Evolutionary conservation across 495 filamentous ascomycete species (phyloP), one percentile per base, ranked within the genome.

Genomic region (Podospora tetraspora): DNA sequence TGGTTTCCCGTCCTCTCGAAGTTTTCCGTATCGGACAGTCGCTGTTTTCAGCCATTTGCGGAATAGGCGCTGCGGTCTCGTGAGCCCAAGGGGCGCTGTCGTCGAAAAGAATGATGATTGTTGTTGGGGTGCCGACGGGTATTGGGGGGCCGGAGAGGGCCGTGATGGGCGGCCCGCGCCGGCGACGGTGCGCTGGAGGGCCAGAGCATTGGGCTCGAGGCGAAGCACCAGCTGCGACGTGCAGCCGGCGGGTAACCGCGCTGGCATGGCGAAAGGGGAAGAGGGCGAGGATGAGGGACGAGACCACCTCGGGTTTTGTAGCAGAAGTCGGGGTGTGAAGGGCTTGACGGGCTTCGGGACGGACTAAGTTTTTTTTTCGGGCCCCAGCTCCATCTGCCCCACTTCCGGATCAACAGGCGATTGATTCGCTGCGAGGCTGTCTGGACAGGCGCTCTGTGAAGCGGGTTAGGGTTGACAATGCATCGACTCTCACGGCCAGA

Each of bases 191-290:
- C 30, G 30, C 43, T 43, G 60, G 58, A 23, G 13, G 23, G 62
- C 23, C 43, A 13, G 23, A 61, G 63, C 25, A 64, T 27, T 6
- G 57, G 32, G 27, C 58, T 76, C 71, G 62, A 72, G 66, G 61
- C 43, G 71, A 62, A 62, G 70, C 64, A 73, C 70, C 60, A 75
- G 67, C 72, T 56, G 66, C 63, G 70, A 61, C 57, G 69, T 64
- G 67, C 67, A 62, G 75, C 69, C 64, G 72, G 66, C 63, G 25
- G 60, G 67, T 75, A 76, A 70, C 72, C 74, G 75, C 30, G 75
- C 74, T 24, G 75, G 74, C 75, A 77, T 77, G 27, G 64, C 37
- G 67, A 52, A 52, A 34, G 13, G 32, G 32, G 43, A 52, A 52
- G 43, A 52, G 37, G 30, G 68, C 59, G 66, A 30, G 58, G 57